Evolutionary conservation across 2,329 filamentous ascomycete genomes (phyloP).

Genomic region (Cordyceps tenuipes): DNA sequence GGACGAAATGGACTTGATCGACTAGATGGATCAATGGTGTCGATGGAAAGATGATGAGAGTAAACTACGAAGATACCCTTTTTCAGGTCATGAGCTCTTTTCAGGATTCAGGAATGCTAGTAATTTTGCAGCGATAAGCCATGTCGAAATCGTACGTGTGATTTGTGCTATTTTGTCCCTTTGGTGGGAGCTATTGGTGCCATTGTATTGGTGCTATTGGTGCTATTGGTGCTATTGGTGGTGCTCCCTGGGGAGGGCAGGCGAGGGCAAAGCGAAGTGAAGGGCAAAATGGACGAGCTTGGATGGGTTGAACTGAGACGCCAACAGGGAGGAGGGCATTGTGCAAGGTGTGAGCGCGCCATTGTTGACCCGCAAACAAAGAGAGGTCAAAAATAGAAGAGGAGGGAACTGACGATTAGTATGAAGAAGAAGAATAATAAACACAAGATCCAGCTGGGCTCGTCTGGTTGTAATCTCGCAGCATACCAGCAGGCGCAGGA

Average conservation of each 20-base stretch:
- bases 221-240: background rate
- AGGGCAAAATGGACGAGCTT: background rate
- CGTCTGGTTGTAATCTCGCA: constrained; percentile 8
- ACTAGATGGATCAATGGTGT: constrained; percentile 18
- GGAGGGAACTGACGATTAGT: too few species aligned
- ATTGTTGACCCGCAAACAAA: background rate
- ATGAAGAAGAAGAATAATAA: background rate
- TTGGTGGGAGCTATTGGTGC: constrained; percentile 6
- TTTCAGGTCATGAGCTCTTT: background rate
- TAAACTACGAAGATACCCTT: constrained; percentile 7
- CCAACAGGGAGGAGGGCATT: background rate
- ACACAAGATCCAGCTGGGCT: constrained; percentile 2
- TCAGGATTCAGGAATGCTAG: background rate
- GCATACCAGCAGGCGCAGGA: constrained; percentile 7
- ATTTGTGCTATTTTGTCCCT: background rate
- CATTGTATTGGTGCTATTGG: background rate
- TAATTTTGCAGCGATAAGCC: background rate
- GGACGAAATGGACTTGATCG: constrained; percentile 40
- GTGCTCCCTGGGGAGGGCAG: constrained; percentile 4
- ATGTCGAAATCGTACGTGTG: background rate
- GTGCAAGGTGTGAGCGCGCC: background rate
- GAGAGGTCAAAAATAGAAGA: background rate
- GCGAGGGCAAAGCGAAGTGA: constrained; percentile 5
- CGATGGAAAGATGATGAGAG: background rate
- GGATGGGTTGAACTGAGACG: background rate